Evolutionary conservation across 352 stramenopile genomes (phyloP), one percentile per base, ranked within the genome.

Genomic region (Phytophthora meadii): DNA sequence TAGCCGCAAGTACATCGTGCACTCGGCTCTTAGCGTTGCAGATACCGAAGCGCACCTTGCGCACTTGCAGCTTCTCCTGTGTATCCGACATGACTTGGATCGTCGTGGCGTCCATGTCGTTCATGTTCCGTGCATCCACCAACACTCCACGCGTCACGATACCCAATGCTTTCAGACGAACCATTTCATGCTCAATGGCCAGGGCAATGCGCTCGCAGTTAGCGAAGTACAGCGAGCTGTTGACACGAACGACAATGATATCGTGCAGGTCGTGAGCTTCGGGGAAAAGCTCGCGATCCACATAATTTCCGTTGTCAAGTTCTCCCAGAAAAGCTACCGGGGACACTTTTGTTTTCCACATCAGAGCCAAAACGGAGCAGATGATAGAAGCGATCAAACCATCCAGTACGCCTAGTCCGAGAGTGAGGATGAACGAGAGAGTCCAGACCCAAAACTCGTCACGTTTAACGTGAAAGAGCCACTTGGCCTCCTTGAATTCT

Each of bases 401-500:
- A 17, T 76, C 53, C 28, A 83, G 61, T 25, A 86, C 73, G 4
- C 37, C 36, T 15, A 42, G 15, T 3, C 37, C 37, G 1, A 83
- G 56, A 19, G 77, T 86, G 15, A 82, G 53, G 19, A 82, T 56
- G 65, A 87, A 84, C 25, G 72, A 82, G 8, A 61, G 52, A 2
- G 59, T 50, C 75, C 78, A 84, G 17, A 82, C 75, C 51, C 59
- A 76, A 45, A 84, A 87, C 51, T 84, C 77, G 36, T 84, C 73
- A 24, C 68, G 70, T 46, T 79, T 78, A 44, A 81, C 74, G 2
- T 55, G 54, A 60, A 76, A 98, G 5, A 97, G 75, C 60, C 88
- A 86, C 40, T 86, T 87, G 46, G 88, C 88, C 68, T 95, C 89
- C 5, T 65, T 47, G 67, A 93, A 92, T 52, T 97, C 90, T 6